A percentile compares a stretch with the other conserved stretches of the same genome.
phyloP scores from a whole-genome alignment of 1,284 basidiomycete genomes.

The Malassezia restricta region DNA sequence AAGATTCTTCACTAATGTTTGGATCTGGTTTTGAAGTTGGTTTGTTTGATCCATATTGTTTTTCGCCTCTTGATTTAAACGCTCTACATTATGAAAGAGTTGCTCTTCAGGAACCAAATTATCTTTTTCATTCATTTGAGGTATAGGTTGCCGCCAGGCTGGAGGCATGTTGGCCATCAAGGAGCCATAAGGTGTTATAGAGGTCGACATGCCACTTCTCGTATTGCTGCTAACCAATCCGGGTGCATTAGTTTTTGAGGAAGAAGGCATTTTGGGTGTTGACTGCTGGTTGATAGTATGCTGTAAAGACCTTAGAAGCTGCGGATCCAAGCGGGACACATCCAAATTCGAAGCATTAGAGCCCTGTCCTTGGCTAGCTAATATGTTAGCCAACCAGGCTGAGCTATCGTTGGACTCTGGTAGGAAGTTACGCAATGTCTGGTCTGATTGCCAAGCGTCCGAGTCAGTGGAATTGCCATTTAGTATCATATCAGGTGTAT shows the following conservation, averaged over 20 bases:
- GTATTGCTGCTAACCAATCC: background rate
- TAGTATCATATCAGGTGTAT: background rate
- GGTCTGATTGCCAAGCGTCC: background rate
- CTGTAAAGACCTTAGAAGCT: background rate
- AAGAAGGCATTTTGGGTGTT: background rate
- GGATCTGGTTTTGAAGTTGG: constrained; percentile 59
- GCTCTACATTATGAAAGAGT: constrained; percentile 48
- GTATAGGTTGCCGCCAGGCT: background rate
- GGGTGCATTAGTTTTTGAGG: background rate
- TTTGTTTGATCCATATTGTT: constrained; percentile 64
- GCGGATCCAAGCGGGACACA: background rate
- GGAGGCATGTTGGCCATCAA: background rate
- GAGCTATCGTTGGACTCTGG: background rate
- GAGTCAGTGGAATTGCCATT: background rate
- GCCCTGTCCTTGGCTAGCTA: background rate
- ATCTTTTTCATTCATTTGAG: background rate
- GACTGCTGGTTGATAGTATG: background rate
- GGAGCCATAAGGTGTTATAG: background rate
- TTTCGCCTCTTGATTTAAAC: constrained; percentile 52
- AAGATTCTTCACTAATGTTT: constrained; percentile 60
- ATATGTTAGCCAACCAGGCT: background rate
- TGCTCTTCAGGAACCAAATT: constrained; percentile 2
- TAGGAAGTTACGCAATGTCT: background rate
- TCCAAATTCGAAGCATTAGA: background rate
- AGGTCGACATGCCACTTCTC: background rate